Base-by-base conservation (phyloP, 2,329 filamentous ascomycete genomes). In the Dactylellina leptospora region DNA sequence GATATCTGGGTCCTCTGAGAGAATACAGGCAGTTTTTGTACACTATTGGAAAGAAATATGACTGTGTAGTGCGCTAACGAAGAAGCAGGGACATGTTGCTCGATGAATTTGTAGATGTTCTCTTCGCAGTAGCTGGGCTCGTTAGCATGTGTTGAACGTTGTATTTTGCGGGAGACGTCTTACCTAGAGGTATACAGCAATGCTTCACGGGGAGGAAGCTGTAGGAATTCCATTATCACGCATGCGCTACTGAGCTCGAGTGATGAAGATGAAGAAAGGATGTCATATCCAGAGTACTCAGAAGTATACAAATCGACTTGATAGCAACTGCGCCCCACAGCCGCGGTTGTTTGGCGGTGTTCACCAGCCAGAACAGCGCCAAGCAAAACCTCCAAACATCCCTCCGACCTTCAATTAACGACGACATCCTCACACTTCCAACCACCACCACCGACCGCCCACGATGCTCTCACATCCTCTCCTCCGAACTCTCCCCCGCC, bases 101-200 rank as follows among this genome's bases (percentile, higher is more conserved):
- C 55, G 23, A 76, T 30, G 25, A 76, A 60, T 38, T 73, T 74
- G 60, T 76, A 75, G 30, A 76, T 75, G 23, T 76, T 76, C 56
- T 76, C 75, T 42, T 76, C 75, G 44, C 75, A 76, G 28, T 76
- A 76, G 42, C 75, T 76, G 23, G 6, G 3, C 4, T n/a, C 16
- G 33, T 28, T 2, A 38, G 54, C 54, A 25, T 33, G 59, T 58
- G 62, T 64, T 60, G 69, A 22, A 13, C 58, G 69, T 66, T 68
- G 61, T 36, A 72, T 72, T 72, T 44, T 42, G 36, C 18, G 42
- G 27, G 27, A n/a, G 18, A 11, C 5, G 30, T 40, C 72, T 38
- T 72, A 74, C 72, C 64, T 63, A 5, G 72, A 55, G 27, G 59
- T 44, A 22, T 74, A 74, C 8, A 54, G 42, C 10, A 72, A 55